Percentiles rank a stretch among this genome's conserved stretches.
Evolutionary conservation across 1,139 yeast species (phyloP).

Genomic region (Geotrichum reessii): DNA sequence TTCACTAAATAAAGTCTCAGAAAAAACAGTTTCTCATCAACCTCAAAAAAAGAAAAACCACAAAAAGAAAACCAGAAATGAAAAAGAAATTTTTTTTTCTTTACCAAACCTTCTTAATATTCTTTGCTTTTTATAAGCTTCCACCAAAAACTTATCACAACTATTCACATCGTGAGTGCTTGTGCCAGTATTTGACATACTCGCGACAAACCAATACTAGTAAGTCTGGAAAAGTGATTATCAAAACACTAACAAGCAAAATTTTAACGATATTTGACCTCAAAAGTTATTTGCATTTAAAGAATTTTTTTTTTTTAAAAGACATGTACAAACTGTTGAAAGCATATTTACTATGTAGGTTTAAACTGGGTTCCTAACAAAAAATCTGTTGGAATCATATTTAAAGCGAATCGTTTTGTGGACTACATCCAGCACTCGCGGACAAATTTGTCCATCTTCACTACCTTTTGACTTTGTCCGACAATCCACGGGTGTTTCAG

Average conservation of each 20-base stretch:
- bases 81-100: neutral
- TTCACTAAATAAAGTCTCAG: neutral
- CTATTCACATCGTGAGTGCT: too few species aligned
- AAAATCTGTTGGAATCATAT: neutral
- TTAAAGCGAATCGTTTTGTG: neutral
- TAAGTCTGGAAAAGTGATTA: too few species aligned
- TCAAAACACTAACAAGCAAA: too few species aligned
- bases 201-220: too few species aligned
- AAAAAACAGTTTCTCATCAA: neutral
- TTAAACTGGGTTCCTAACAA: neutral
- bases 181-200: too few species aligned
- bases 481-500: slow-evolving; percentile 85
- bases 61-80: neutral
- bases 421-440: slow-evolving; percentile 58
- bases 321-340: neutral
- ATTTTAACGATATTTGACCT: too few species aligned
- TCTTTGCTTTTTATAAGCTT: neutral
- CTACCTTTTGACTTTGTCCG: slow-evolving; percentile 63
- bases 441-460: slow-evolving; percentile 84
- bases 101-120: neutral
- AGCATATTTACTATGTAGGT: neutral
- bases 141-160: too few species aligned
- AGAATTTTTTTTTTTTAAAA: too few species aligned
- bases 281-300: too few species aligned
- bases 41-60: neutral